Conservation (phyloP, 305 asterid species). For the Fraxinus latifolia region DNA sequence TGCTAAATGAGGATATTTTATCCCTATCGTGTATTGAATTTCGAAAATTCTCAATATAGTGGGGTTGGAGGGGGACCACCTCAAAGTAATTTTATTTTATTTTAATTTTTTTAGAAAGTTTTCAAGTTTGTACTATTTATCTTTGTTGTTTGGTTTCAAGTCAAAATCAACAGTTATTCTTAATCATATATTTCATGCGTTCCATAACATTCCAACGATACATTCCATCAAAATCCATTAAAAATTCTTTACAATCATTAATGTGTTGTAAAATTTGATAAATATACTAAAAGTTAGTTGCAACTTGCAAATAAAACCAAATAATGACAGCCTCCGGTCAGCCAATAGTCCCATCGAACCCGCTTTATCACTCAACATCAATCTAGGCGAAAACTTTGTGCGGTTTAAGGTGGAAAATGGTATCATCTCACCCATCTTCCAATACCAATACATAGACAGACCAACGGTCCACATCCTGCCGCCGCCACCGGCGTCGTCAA, state of each 20-base stretch:
- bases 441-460: background rate
- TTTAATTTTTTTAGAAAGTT: background rate
- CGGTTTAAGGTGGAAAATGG: background rate
- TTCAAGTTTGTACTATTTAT: too few relatives aligned
- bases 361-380: background rate
- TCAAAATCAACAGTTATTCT: background rate
- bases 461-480: background rate
- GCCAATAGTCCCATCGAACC: background rate
- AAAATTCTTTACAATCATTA: too few relatives aligned
- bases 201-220: too few relatives aligned
- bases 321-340: background rate
- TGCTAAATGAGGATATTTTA: background rate
- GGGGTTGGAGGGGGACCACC: background rate
- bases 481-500: background rate
- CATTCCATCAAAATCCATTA: too few relatives aligned
- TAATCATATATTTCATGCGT: too few relatives aligned
- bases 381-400: background rate
- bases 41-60: too few relatives aligned
- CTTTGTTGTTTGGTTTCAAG: too few relatives aligned
- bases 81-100: background rate
- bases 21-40: background rate
- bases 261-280: background rate
- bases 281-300: background rate
- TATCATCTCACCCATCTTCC: background rate
- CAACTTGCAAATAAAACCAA: background rate